These are phyloP conservation scores for Citrus sp. DNA, from an alignment of 345 rosid species.

Conservation along the genomic window DNA sequence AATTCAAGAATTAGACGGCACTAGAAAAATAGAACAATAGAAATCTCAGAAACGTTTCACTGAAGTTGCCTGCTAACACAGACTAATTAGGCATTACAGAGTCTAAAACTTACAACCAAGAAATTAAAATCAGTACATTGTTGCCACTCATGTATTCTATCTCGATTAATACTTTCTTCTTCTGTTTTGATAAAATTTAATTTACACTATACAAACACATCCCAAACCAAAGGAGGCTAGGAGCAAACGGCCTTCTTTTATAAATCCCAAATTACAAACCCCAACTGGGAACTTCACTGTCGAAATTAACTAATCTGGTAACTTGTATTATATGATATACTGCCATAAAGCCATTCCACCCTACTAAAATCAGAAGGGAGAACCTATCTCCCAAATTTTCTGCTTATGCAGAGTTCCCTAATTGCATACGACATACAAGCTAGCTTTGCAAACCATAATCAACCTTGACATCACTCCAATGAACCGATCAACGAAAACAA, in stretches of 20 bases:
- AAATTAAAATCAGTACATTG: neutral
- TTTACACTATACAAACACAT: conserved; percentile 15
- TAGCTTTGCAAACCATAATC: conserved; percentile 4
- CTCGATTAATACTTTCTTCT: neutral
- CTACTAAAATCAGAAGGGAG: conserved; percentile 12
- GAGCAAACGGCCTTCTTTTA: conserved; percentile 15
- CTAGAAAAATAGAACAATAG: too few species aligned
- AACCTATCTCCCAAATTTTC: conserved; percentile 27
- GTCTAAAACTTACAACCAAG: neutral
- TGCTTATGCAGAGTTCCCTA: neutral
- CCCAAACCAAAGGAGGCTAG: conserved; percentile 12
- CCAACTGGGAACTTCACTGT: neutral
- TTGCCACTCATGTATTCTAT: neutral
- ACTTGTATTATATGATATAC: neutral
- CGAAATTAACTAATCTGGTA: conserved; percentile 2
- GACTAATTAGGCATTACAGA: neutral
- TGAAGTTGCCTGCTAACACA: neutral
- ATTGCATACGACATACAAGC: neutral
- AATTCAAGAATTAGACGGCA: too few species aligned
- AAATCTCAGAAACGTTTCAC: neutral
- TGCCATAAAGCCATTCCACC: conserved; percentile 7
- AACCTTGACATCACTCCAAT: neutral
- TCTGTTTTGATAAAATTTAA: neutral
- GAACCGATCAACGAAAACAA: conserved; percentile 3
- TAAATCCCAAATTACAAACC: neutral